phyloP scores from a whole-genome alignment of 441 rosid genomes.

The Gossypium gossypioides region DNA sequence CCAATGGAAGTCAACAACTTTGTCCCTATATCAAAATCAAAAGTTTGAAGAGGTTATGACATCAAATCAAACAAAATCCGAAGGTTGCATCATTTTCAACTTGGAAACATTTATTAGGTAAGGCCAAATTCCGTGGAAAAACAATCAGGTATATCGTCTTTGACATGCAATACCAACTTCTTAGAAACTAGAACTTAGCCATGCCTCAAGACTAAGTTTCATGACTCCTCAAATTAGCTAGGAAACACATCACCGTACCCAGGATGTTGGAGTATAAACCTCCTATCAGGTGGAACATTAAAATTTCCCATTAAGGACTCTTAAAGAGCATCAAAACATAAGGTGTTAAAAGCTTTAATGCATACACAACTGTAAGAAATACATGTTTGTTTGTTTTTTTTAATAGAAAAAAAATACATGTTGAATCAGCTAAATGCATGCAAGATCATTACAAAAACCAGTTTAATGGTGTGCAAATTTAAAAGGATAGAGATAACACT shows the following conservation, averaged over 20 bases:
- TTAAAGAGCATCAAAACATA: neutral
- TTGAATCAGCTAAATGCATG: neutral
- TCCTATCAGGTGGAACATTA: neutral
- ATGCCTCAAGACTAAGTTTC: neutral
- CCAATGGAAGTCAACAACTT: constrained; percentile 96
- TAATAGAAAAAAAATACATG: neutral
- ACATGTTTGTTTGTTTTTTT: too few species aligned
- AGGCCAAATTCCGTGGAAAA: neutral
- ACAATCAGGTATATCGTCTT: neutral
- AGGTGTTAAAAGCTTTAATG: neutral
- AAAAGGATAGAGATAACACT: too few species aligned
- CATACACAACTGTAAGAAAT: neutral
- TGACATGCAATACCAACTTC: neutral
- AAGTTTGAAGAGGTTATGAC: neutral
- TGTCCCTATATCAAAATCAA: constrained; percentile 50
- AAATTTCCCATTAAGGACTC: neutral
- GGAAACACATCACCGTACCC: neutral
- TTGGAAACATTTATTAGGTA: neutral
- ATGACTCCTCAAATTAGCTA: neutral
- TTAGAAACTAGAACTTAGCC: neutral
- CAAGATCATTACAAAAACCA: too few species aligned
- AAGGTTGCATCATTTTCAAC: neutral
- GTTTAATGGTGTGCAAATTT: too few species aligned
- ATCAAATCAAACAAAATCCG: neutral
- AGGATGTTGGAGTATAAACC: neutral